These are phyloP conservation scores for Aspergillus kassunensis DNA, from an alignment of 495 filamentous ascomycete genomes.

Conservation along the genomic window DNA sequence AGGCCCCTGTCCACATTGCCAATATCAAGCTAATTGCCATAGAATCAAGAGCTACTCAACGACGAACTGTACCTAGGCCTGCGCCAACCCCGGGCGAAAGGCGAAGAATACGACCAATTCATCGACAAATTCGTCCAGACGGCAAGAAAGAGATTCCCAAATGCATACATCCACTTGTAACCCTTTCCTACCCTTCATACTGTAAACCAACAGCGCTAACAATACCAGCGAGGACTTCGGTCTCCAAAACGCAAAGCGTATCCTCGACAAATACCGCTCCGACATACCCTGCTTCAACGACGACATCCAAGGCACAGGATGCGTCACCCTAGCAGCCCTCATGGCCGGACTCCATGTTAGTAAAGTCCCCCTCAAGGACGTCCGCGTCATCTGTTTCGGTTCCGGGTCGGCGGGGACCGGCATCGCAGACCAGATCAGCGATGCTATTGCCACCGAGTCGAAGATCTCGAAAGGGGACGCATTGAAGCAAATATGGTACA, in stretches of 20 bases:
- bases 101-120: conserved; percentile 74
- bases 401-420: conserved; percentile 81
- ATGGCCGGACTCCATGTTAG: conserved; percentile 68
- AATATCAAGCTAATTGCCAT: background rate
- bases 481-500: conserved; percentile 74
- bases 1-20: background rate
- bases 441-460: conserved; percentile 68
- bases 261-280: conserved; percentile 69
- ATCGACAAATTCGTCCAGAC: conserved; percentile 69
- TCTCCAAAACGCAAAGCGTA: conserved; percentile 54
- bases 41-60: conserved; percentile 71
- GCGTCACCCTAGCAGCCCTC: conserved; percentile 79
- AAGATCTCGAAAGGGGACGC: conserved; percentile 69
- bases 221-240: conserved; percentile 54
- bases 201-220: background rate
- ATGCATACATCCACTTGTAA: conserved; percentile 82
- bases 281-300: conserved; percentile 86
- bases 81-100: conserved; percentile 57
- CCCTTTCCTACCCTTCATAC: background rate
- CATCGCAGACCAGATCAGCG: conserved; percentile 79
- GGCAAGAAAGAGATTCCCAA: conserved; percentile 66
- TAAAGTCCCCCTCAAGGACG: conserved; percentile 60
- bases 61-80: conserved; percentile 82
- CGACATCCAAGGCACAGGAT: conserved; percentile 85
- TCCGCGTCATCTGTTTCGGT: conserved; percentile 71